phyloP scores from a whole-genome alignment of 768 basidiomycete genomes.

The Grammothele lineata region DNA sequence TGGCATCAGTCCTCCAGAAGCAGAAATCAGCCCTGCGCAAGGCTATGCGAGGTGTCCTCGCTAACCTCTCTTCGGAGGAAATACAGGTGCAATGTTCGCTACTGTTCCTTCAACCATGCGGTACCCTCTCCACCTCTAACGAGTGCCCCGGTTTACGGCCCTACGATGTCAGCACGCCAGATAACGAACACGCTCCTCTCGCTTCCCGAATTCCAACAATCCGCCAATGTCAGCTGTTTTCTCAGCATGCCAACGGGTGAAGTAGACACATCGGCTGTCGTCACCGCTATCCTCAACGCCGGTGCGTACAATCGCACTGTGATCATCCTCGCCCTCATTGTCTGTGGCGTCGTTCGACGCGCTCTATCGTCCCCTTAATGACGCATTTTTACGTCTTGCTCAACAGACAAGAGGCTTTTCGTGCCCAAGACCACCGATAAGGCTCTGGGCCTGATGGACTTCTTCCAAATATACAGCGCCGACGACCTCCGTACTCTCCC shows the following conservation, averaged over 20 bases:
- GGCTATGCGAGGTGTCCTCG: slow-evolving; percentile 41
- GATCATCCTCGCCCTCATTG: no score
- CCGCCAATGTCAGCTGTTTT: slow-evolving; percentile 63
- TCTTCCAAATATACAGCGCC: slow-evolving; percentile 54
- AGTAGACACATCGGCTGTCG: slow-evolving; percentile 52
- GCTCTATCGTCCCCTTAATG: no score
- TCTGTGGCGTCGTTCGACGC: no score
- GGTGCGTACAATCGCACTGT: slow-evolving; percentile 38
- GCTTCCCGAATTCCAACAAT: slow-evolving; percentile 46
- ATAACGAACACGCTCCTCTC: slow-evolving; percentile 46
- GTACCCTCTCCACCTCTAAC: no score
- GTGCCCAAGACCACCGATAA: slow-evolving; percentile 58
- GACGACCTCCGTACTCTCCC: slow-evolving; percentile 58
- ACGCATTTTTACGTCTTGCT: no score
- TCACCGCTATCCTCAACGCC: slow-evolving; percentile 45
- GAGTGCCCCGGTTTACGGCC: no score
- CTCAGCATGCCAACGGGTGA: slow-evolving; percentile 77
- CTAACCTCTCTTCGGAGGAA: slow-evolving; percentile 37
- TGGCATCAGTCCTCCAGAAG: slow-evolving; percentile 26
- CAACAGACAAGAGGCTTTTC: slow-evolving; percentile 59
- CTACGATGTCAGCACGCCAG: slow-evolving; percentile 40
- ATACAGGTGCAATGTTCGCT: slow-evolving; percentile 60
- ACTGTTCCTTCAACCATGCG: neutral
- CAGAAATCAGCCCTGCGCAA: slow-evolving; percentile 59
- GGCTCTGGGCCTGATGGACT: slow-evolving; percentile 50